These are phyloP conservation scores for Exophiala lecanii-corni DNA, from an alignment of 2,329 filamentous ascomycete species.

Conservation along the genomic window DNA sequence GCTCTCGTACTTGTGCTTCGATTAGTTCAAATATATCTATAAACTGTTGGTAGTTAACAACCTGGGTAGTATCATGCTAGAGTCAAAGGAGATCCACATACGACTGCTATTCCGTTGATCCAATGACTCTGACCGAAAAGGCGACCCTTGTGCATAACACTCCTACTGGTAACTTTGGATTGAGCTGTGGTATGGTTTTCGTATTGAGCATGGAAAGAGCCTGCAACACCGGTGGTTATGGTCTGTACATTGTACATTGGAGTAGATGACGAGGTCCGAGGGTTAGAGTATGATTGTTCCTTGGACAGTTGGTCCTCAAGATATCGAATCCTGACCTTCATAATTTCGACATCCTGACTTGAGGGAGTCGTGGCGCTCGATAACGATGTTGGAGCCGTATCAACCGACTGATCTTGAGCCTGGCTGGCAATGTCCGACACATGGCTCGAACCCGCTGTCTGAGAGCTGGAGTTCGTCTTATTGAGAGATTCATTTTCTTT, in stretches of 20 bases:
- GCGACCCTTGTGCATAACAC: constrained; percentile 52
- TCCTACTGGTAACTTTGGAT: constrained; percentile 34
- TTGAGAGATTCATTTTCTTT: not conserved
- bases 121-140: constrained; percentile 55
- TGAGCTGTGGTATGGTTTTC: constrained; percentile 34
- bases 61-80: not conserved
- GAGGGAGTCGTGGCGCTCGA: not conserved
- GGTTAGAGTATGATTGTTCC: not conserved
- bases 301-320: constrained; percentile 6
- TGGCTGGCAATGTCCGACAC: not conserved
- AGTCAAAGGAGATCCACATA: constrained; percentile 31
- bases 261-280: not conserved
- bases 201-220: constrained; percentile 42
- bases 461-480: not conserved
- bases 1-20: constrained; percentile 38
- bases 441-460: not conserved
- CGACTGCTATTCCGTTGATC: constrained; percentile 47
- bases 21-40: constrained; percentile 40
- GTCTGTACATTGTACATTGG: not conserved
- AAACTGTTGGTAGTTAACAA: constrained; percentile 32
- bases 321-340: not conserved
- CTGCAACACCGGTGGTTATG: constrained; percentile 30
- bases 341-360: not conserved
- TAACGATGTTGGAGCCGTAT: not conserved
- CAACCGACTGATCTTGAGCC: not conserved